Evolutionary conservation across 805 yeast genomes (phyloP).

Genomic region (Metschnikowia proteae): DNA sequence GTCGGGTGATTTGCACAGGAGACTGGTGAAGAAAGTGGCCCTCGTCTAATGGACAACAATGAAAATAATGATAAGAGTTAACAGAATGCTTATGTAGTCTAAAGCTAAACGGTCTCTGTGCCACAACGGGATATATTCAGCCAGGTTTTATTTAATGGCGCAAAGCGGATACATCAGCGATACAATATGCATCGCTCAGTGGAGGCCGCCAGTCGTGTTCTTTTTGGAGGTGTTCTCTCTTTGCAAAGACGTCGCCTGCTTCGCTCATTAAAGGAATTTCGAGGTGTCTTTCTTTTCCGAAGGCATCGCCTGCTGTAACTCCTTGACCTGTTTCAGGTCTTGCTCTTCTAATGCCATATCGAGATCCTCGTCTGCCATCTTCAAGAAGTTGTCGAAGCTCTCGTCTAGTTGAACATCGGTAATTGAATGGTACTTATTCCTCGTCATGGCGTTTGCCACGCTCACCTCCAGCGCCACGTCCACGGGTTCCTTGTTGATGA

Average conservation of each 20-base stretch:
- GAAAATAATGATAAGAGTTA: neutral
- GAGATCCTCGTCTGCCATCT: slow-evolving; percentile 25
- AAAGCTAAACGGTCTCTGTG: no score
- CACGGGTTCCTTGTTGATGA: slow-evolving; percentile 33
- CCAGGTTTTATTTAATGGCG: no score
- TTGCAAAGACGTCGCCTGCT: neutral
- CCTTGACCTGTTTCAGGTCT: neutral
- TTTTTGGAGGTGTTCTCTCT: no score
- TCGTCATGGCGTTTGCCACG: slow-evolving; percentile 42
- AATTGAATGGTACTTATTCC: slow-evolving; percentile 28
- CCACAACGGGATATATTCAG: no score
- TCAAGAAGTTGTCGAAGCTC: slow-evolving; percentile 33
- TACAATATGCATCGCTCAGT: no score
- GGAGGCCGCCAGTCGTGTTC: no score
- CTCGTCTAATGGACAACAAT: slow-evolving; percentile 7
- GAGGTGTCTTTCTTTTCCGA: slow-evolving; percentile 1
- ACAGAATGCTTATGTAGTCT: no score
- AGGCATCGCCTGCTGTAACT: neutral
- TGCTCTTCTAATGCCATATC: neutral
- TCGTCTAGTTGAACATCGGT: slow-evolving; percentile 40
- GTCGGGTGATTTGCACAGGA: slow-evolving; percentile 67
- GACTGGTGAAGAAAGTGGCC: slow-evolving; percentile 45
- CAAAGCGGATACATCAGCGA: no score
- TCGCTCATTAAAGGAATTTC: slow-evolving; percentile 1
- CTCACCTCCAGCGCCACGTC: slow-evolving; percentile 42